phyloP scores from a whole-genome alignment of 2,329 filamentous ascomycete species.

The Camptophora hylomeconis region DNA sequence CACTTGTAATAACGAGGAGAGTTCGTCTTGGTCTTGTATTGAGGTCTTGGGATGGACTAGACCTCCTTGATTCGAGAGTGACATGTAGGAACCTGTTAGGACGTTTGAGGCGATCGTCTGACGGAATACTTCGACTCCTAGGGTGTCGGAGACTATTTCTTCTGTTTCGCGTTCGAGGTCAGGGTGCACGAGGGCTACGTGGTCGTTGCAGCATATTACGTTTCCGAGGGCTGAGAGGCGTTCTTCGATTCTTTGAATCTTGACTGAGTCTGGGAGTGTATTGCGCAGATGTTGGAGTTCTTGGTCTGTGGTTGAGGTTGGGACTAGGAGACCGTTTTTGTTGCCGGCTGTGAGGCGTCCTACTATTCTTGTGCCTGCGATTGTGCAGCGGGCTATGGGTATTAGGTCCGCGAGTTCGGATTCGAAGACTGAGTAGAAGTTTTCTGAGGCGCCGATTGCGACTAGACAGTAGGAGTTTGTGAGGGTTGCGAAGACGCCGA shows the following conservation, averaged over 20 bases:
- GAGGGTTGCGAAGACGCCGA: conserved; percentile 91
- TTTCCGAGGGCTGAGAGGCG: conserved; percentile 89
- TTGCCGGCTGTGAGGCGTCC: conserved; percentile 92
- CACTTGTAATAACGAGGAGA: conserved; percentile 84
- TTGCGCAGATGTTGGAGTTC: conserved; percentile 96
- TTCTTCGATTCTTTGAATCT: conserved; percentile 97
- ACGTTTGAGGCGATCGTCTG: conserved; percentile 98
- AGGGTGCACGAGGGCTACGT: conserved; percentile 90
- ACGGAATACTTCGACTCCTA: conserved; percentile 48
- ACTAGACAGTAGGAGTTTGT: conserved; percentile 96
- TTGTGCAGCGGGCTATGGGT: conserved; percentile 91
- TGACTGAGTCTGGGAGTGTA: conserved; percentile 77
- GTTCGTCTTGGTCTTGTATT: conserved; percentile 96
- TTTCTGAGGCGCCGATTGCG: conserved; percentile 88
- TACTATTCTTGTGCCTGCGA: conserved; percentile 91
- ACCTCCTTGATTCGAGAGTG: conserved; percentile 86
- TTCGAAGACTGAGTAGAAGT: conserved; percentile 99
- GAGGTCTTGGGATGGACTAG: conserved; percentile 95
- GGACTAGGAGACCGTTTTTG: conserved; percentile 90
- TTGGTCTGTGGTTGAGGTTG: conserved; percentile 92
- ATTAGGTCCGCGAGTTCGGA: conserved; percentile 94
- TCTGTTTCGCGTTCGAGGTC: conserved; percentile 96
- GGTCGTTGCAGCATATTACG: conserved; percentile 92
- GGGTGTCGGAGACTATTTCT: conserved; percentile 91
- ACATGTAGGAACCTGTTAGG: conserved; percentile 92